Conservation (phyloP, 2,329 filamentous ascomycete genomes). For the Conoideocrella luteorostrata region DNA sequence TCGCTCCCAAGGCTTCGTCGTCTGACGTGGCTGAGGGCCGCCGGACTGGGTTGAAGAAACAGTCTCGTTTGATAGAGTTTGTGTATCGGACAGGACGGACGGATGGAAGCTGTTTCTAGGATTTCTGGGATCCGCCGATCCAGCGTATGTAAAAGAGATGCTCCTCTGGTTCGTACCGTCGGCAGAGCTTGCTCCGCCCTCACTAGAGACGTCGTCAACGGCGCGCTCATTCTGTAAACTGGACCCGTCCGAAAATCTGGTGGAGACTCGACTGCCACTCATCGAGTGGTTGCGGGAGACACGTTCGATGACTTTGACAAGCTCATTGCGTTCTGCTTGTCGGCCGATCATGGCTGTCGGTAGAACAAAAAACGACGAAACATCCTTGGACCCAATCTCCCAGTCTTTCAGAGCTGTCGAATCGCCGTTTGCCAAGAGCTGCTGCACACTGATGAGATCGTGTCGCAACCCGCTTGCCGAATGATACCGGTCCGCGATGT, state of each 20-base stretch:
- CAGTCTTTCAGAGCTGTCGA: slow-evolving; percentile 64
- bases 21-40: slow-evolving; percentile 27
- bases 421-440: slow-evolving; percentile 70
- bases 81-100: slow-evolving; percentile 34
- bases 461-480: slow-evolving; percentile 80
- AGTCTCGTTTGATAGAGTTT: slow-evolving; percentile 38
- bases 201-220: slow-evolving; percentile 52
- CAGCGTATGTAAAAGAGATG: slow-evolving; percentile 42
- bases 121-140: slow-evolving; percentile 34
- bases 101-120: slow-evolving; percentile 33
- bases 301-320: slow-evolving; percentile 70
- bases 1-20: slow-evolving; percentile 43
- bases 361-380: slow-evolving; percentile 87
- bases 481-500: slow-evolving; percentile 80
- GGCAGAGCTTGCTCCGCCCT: slow-evolving; percentile 48
- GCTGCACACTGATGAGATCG: slow-evolving; percentile 69
- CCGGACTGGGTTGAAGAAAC: slow-evolving; percentile 40
- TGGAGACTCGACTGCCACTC: slow-evolving; percentile 33
- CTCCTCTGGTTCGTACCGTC: slow-evolving; percentile 45
- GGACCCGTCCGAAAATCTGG: slow-evolving; percentile 48
- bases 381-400: slow-evolving; percentile 73
- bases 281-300: slow-evolving; percentile 60
- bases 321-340: slow-evolving; percentile 60
- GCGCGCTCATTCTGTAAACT: slow-evolving; percentile 43
- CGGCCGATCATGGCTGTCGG: slow-evolving; percentile 78